Evolutionary conservation across 345 rosid species (phyloP), one percentile per base, ranked within the genome.

Genomic region (Hibiscus tridactylites): DNA sequence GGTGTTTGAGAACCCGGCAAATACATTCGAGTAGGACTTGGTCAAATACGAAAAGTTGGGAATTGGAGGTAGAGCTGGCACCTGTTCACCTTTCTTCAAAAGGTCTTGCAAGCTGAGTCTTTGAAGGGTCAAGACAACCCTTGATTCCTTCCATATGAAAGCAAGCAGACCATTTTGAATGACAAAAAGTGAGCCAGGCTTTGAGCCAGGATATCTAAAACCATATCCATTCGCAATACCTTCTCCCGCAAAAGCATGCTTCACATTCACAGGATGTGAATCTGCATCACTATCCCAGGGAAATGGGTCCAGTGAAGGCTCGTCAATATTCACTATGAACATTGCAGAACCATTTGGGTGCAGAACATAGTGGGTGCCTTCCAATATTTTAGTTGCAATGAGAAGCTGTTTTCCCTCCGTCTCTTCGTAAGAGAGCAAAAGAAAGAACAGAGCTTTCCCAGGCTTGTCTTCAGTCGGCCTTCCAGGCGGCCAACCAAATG

Each of bases 281-380:
- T 84, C 84, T 72, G 85, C 88, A 79, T 86, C 90, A 76, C 62
- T 76, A 70, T 83, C 88, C 86, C 88, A 84, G 59, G 96, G 96
- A 83, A 92, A 92, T 9, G 71, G 66, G 65, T 90, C 92, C 49
- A 58, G 39, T n/a, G 90, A 88, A 72, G 90, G 90, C 28, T 88
- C 86, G 50, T 86, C 96, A 26, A 89, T 79, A 77, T 89, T 85
- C 21, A 82, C 92, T 33, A 86, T 79, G 76, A 93, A 93, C 93
- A 93, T 89, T 24, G 96, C 88, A 1, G 97, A 91, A 39, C 98
- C 98, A 78, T 88, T 93, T 69, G 98, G 98, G 81, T 88, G 91
- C 72, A 84, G 80, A 73, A 87, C 98, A 68, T 93, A 89, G 78
- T 91, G 91, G 63, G 87, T 93, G 16, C 98, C 97, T 80, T 91